Base-by-base conservation (phyloP, 1,284 basidiomycete genomes). In the Rhodotorula sp. region DNA sequence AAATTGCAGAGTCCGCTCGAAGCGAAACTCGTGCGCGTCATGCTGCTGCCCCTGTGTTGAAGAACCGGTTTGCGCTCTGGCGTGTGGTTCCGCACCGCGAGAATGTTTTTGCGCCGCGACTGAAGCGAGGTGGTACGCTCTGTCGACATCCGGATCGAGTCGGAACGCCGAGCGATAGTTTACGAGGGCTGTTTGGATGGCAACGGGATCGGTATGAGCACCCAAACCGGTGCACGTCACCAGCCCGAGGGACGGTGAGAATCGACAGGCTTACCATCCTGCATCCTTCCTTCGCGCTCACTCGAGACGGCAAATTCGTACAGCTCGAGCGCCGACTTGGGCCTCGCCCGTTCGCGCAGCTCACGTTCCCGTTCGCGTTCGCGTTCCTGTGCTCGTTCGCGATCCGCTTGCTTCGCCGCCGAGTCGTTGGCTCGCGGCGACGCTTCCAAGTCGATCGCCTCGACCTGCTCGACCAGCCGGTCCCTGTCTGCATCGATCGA, bases 201-300 rank as follows among this genome's bases (percentile, higher is more conserved):
- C 1, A 26, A 6, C 24, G 30, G 45, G 14, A 42, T 67, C 33
- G 57, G 67, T 37, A 46, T n/a, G 22, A 44, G 29, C n/a, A 10
- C 20, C 46, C 17, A 7, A 29, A 26, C 24, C 3, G 12, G 20
- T 14, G 48, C 48, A 18, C 10, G 24, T 20, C 10, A 15, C 58
- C 6, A 15, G 24, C 1, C 2, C 18, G 17, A 12, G 20, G 10
- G 12, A 14, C 10, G 26, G 18, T 49, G 26, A 20, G 45, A 29
- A 26, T 26, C 24, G 3, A 22, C 20, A n/a, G 20, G 42, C 71
- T 58, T 42, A 75, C 74, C 76, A 42, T 76, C 74, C 33, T 75
- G 74, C 44, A 78, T 54, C 24, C 74, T 55, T 15, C 77, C 77
- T 51, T 76, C 72, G 17, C 67, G 68, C 64, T 78, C 77, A n/a